phyloP scores from a whole-genome alignment of 1,139 yeast species.

The Suhomyces ambrosiae region DNA sequence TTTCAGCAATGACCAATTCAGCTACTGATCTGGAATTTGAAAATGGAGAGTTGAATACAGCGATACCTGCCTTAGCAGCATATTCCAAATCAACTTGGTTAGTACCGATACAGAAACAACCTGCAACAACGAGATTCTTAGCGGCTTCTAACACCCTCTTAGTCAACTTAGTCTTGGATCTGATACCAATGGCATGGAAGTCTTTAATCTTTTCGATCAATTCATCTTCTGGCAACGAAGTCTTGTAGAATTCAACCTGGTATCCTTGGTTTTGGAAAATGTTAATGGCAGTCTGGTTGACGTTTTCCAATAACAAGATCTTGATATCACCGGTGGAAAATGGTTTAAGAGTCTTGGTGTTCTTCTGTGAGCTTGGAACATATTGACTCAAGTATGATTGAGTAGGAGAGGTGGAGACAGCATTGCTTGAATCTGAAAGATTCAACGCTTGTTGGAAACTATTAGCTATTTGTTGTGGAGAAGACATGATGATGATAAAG shows the following conservation, averaged over 20 bases:
- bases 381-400: constrained; percentile 52
- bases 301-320: constrained; percentile 87
- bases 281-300: constrained; percentile 86
- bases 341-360: constrained; percentile 76
- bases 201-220: constrained; percentile 90
- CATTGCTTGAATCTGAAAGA: constrained; percentile 60
- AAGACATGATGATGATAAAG: constrained; percentile 45
- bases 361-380: constrained; percentile 46
- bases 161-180: constrained; percentile 92
- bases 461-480: constrained; percentile 68
- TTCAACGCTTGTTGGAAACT: constrained; percentile 57
- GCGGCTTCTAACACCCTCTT: constrained; percentile 81
- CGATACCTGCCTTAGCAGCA: constrained; percentile 92
- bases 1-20: constrained; percentile 94
- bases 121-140: constrained; percentile 84
- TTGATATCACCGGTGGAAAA: constrained; percentile 91
- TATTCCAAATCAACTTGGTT: constrained; percentile 92
- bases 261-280: constrained; percentile 89
- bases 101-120: constrained; percentile 99
- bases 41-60: constrained; percentile 98
- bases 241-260: constrained; percentile 92
- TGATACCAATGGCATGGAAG: constrained; percentile 96
- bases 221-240: constrained; percentile 89
- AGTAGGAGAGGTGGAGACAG: constrained; percentile 77
- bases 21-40: constrained; percentile 99